Conservation (phyloP, 495 filamentous ascomycete genomes). For the Neohortaea acidophila region DNA sequence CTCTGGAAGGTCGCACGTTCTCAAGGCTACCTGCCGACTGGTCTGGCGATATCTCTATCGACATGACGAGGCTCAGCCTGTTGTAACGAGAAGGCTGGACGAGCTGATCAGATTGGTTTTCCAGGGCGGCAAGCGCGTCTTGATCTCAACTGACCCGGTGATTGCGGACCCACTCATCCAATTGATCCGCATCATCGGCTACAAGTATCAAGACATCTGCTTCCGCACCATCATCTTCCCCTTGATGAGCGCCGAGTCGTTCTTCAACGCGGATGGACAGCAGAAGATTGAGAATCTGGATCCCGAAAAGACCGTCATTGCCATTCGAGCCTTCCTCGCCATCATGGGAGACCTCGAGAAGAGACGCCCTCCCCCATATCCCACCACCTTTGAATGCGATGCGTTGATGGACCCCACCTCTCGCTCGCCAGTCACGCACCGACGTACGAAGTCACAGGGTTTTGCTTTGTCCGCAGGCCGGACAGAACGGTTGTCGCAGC, state of each 20-base stretch:
- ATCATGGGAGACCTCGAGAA: constrained; percentile 92
- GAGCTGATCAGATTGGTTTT: constrained; percentile 73
- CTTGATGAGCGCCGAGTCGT: constrained; percentile 79
- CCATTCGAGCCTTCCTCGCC: constrained; percentile 80
- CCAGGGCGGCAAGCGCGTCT: constrained; percentile 57
- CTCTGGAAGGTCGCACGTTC: constrained; percentile 55
- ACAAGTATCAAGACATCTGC: constrained; percentile 81
- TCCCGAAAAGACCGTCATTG: constrained; percentile 89
- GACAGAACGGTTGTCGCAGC: constrained; percentile 47
- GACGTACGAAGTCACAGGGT: constrained; percentile 15
- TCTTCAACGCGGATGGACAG: constrained; percentile 54
- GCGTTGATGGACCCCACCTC: constrained; percentile 19
- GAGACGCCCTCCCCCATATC: constrained; percentile 70
- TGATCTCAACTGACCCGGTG: constrained; percentile 62
- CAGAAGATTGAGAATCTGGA: constrained; percentile 84
- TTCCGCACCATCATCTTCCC: constrained; percentile 88
- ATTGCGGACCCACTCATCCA: constrained; percentile 83
- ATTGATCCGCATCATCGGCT: constrained; percentile 87
- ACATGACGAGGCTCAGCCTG: constrained; percentile 51
- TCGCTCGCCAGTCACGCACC: constrained; percentile 22
- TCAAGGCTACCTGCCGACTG: constrained; percentile 83
- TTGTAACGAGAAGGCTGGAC: constrained; percentile 64
- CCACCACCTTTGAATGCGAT: constrained; percentile 30
- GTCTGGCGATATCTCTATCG: constrained; percentile 93
- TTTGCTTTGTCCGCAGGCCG: constrained; percentile 12